Conservation (phyloP, 2,329 filamentous ascomycete species). For the Nectriaceae sp. region DNA sequence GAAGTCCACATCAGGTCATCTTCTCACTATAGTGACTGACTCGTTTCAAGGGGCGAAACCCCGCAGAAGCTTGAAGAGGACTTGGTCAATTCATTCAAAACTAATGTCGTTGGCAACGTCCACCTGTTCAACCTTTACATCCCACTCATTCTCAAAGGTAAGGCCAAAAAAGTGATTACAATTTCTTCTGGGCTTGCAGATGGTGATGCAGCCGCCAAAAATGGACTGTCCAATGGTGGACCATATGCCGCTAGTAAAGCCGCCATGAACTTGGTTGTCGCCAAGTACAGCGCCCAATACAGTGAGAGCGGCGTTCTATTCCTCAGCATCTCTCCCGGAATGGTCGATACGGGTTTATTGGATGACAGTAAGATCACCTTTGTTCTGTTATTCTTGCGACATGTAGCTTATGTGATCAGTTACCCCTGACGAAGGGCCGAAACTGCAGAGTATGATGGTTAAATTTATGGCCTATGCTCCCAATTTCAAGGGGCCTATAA, state of each 20-base stretch:
- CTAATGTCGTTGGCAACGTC: constrained; percentile 53
- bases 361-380: constrained; percentile 20
- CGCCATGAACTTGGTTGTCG: constrained; percentile 52
- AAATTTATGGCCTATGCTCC: constrained; percentile 42
- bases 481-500: constrained; percentile 35
- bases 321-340: constrained; percentile 51
- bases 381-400: not conserved
- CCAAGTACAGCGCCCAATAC: constrained; percentile 54
- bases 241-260: constrained; percentile 53
- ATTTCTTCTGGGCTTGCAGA: constrained; percentile 53
- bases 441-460: constrained; percentile 22
- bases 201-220: constrained; percentile 39
- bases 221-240: constrained; percentile 34
- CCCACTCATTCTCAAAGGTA: constrained; percentile 52
- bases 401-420: constrained; percentile 6
- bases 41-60: not conserved
- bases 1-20: not conserved
- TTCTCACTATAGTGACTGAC: not conserved
- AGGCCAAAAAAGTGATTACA: constrained; percentile 53
- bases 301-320: constrained; percentile 53
- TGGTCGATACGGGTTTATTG: constrained; percentile 46
- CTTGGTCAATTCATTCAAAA: constrained; percentile 34
- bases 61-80: constrained; percentile 10
- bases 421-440: constrained; percentile 28
- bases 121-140: constrained; percentile 54